Percentiles rank a stretch among this genome's conserved stretches.
Evolutionary conservation across 768 basidiomycete species (phyloP).

Genomic region (Lactarius tabidus): DNA sequence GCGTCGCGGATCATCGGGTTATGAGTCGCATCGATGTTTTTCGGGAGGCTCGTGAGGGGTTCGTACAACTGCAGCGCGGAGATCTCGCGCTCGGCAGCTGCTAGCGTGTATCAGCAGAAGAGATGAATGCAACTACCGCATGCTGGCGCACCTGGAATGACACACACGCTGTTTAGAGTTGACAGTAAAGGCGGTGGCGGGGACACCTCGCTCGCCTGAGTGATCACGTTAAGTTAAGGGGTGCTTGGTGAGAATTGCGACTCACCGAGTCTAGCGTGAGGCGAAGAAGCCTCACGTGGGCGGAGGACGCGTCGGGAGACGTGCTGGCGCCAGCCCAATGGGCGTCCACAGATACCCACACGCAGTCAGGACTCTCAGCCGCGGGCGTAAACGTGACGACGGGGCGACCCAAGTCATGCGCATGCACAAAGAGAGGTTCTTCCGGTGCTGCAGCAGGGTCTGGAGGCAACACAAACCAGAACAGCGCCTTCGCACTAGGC

Average conservation of each 20-base stretch:
- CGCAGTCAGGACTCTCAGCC: slow-evolving; percentile 31
- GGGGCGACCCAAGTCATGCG: slow-evolving; percentile 52
- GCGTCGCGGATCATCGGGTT: slow-evolving; percentile 38
- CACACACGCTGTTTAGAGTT: slow-evolving; percentile 44
- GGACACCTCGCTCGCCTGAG: slow-evolving; percentile 38
- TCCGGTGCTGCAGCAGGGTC: slow-evolving; percentile 3
- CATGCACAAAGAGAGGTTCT: slow-evolving; percentile 19
- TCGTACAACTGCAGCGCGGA: slow-evolving; percentile 57
- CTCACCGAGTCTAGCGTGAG: slow-evolving; percentile 39
- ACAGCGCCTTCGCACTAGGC: slow-evolving; percentile 64
- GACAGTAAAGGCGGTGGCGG: slow-evolving; percentile 35
- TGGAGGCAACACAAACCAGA: slow-evolving; percentile 39
- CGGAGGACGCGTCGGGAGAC: slow-evolving; percentile 1
- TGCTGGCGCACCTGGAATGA: slow-evolving; percentile 43
- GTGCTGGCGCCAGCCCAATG: slow-evolving; percentile 32
- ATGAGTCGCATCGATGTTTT: slow-evolving; percentile 46
- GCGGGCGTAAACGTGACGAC: slow-evolving; percentile 53
- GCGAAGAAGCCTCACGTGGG: slow-evolving; percentile 4
- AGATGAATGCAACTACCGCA: background rate
- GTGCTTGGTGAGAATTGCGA: background rate
- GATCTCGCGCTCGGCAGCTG: slow-evolving; percentile 49
- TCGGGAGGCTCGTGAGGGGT: slow-evolving; percentile 55
- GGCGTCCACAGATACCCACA: slow-evolving; percentile 52
- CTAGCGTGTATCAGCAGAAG: background rate
- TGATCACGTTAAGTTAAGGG: slow-evolving; percentile 1